Conservation (phyloP, 306 rosid genomes). For the Casuarina glauca region DNA sequence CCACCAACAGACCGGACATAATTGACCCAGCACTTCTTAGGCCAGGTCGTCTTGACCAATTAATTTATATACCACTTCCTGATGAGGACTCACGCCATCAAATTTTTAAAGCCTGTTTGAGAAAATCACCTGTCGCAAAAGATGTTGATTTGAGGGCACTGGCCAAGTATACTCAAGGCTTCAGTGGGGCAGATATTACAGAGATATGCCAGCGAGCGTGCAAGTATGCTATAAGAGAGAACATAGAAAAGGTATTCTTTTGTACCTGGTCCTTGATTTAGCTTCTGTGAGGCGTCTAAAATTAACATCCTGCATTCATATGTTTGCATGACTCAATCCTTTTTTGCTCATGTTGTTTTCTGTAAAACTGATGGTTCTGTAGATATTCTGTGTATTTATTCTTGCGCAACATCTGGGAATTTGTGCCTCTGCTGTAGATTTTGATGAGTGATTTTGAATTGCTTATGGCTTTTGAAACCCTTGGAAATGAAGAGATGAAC, state of each 20-base stretch:
- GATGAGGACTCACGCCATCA: slow-evolving; percentile 55
- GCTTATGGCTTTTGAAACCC: not conserved
- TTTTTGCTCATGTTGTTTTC: not conserved
- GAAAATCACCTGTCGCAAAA: slow-evolving; percentile 54
- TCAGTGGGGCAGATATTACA: slow-evolving; percentile 62
- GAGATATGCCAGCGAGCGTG: slow-evolving; percentile 63
- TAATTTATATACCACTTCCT: slow-evolving; percentile 66
- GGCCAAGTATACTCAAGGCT: slow-evolving; percentile 53
- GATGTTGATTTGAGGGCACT: slow-evolving; percentile 56
- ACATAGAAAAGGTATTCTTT: slow-evolving; percentile 54
- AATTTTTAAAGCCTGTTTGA: slow-evolving; percentile 58
- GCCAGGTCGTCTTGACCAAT: slow-evolving; percentile 60
- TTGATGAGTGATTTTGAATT: not conserved
- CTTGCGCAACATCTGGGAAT: not conserved
- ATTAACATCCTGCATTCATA: not conserved
- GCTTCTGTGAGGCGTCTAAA: not conserved
- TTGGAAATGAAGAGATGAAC: not conserved
- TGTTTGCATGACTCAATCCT: not conserved
- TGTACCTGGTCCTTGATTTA: not conserved
- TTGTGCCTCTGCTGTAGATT: not conserved
- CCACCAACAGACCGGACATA: slow-evolving; percentile 59
- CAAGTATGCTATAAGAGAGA: slow-evolving; percentile 63
- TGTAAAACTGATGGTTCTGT: not conserved
- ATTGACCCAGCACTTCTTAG: slow-evolving; percentile 61
- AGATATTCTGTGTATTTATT: not conserved